Percentiles rank a stretch among this genome's conserved stretches.
These are phyloP conservation scores for Paecilomyces variotii DNA, from an alignment of 2,329 filamentous ascomycete genomes.

Conservation along the genomic window DNA sequence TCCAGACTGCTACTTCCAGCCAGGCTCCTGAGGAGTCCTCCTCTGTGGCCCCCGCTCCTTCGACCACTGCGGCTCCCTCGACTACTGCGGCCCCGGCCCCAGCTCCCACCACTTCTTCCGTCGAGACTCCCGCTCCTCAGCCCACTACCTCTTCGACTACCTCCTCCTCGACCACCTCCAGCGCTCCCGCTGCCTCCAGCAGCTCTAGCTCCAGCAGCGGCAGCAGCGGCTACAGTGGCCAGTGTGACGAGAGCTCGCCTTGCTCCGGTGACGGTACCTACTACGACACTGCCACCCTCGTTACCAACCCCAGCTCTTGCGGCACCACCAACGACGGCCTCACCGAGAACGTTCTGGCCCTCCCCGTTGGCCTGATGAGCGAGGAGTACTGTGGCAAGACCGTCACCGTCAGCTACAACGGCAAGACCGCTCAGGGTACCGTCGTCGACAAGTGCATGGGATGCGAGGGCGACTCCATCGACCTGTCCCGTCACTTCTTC, in stretches of 20 bases:
- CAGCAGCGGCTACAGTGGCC: conserved; percentile 9
- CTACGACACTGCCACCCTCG: conserved; percentile 60
- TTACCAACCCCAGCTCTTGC: conserved; percentile 44
- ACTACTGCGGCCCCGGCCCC: conserved; percentile 1
- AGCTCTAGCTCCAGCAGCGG: conserved; percentile 9
- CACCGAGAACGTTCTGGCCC: conserved; percentile 57
- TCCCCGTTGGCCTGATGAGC: conserved; percentile 57
- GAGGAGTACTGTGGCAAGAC: conserved; percentile 65
- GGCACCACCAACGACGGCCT: conserved; percentile 53
- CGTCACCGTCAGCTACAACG: conserved; percentile 55
- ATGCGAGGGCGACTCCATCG: conserved; percentile 51
- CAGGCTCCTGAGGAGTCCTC: not conserved
- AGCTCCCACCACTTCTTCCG: conserved; percentile 3
- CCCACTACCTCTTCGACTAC: conserved; percentile 13
- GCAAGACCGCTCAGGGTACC: conserved; percentile 49
- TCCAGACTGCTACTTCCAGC: not conserved
- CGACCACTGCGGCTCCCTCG: conserved; percentile 3
- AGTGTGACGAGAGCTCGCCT: conserved; percentile 18
- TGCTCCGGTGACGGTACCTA: conserved; percentile 62
- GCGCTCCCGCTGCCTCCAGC: conserved; percentile 12
- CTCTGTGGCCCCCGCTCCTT: not conserved
- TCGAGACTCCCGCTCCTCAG: conserved; percentile 9
- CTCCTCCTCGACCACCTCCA: conserved; percentile 11
- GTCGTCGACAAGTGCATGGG: conserved; percentile 72
- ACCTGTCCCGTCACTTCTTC: conserved; percentile 54